phyloP scores from a whole-genome alignment of 2,329 filamentous ascomycete genomes.

The Camillea tinctor region DNA sequence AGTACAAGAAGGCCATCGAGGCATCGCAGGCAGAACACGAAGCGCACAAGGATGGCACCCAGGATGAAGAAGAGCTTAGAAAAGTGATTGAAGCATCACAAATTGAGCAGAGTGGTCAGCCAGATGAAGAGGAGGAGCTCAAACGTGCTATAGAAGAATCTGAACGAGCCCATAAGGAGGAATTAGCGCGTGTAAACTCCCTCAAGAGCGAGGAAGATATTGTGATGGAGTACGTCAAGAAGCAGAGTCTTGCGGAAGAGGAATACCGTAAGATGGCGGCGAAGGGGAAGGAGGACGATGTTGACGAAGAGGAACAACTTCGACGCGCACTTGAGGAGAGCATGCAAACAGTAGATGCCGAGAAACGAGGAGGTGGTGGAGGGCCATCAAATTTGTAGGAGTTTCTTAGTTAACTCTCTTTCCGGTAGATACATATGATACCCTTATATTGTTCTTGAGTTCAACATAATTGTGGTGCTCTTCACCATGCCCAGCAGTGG shows the following conservation, averaged over 20 bases:
- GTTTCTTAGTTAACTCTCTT: neutral
- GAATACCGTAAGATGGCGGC: conserved; percentile 40
- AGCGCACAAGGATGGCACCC: conserved; percentile 10
- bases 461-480: neutral
- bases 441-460: neutral
- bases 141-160: conserved; percentile 48
- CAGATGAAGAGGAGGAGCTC: conserved; percentile 44
- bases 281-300: conserved; percentile 36
- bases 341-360: conserved; percentile 18
- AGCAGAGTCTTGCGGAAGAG: conserved; percentile 71
- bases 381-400: conserved; percentile 18
- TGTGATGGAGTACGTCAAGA: conserved; percentile 74
- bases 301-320: conserved; percentile 25
- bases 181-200: conserved; percentile 41
- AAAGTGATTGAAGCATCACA: conserved; percentile 43
- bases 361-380: conserved; percentile 18
- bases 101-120: conserved; percentile 17
- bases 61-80: conserved; percentile 36
- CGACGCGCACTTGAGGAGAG: conserved; percentile 30
- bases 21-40: conserved; percentile 34
- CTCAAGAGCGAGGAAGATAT: conserved; percentile 66
- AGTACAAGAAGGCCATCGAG: conserved; percentile 41
- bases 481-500: too few species aligned
- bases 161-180: conserved; percentile 42
- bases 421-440: neutral